Conservation (phyloP, 345 rosid species). For the Brassica nigra region DNA sequence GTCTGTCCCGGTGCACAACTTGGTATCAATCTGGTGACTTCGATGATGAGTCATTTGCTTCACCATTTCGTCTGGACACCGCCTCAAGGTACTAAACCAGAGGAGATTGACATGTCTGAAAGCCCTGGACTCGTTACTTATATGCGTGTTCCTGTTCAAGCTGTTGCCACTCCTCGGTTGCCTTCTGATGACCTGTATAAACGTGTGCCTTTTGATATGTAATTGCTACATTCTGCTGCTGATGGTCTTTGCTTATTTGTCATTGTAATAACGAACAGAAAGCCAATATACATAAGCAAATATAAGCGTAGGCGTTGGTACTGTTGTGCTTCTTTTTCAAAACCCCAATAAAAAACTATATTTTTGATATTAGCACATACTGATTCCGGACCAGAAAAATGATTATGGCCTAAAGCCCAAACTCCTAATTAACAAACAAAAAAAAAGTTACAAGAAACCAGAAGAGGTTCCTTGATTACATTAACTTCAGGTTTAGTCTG, state of each 20-base stretch:
- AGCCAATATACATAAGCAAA: background rate
- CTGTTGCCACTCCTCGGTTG: conserved; percentile 56
- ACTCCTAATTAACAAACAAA: background rate
- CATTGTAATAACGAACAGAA: background rate
- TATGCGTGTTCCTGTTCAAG: conserved; percentile 60
- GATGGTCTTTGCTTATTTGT: conserved; percentile 12
- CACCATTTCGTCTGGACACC: conserved; percentile 73
- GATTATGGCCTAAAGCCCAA: background rate
- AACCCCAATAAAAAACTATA: background rate
- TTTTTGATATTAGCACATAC: background rate
- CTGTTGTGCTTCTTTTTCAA: background rate
- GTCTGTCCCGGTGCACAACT: conserved; percentile 75
- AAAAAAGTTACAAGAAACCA: background rate
- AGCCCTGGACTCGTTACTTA: conserved; percentile 68
- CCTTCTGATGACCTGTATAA: conserved; percentile 58
- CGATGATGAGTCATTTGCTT: conserved; percentile 68
- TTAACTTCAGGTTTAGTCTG: background rate
- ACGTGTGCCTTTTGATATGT: conserved; percentile 57
- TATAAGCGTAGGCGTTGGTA: background rate
- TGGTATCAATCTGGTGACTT: conserved; percentile 63
- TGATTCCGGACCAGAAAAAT: background rate
- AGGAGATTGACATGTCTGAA: conserved; percentile 65
- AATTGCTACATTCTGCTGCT: conserved; percentile 15
- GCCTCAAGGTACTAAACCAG: conserved; percentile 47
- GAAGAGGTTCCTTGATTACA: conserved; percentile 26